These are phyloP conservation scores for Fusarium sp. DNA, from an alignment of 2,329 filamentous ascomycete species.

Conservation along the genomic window DNA sequence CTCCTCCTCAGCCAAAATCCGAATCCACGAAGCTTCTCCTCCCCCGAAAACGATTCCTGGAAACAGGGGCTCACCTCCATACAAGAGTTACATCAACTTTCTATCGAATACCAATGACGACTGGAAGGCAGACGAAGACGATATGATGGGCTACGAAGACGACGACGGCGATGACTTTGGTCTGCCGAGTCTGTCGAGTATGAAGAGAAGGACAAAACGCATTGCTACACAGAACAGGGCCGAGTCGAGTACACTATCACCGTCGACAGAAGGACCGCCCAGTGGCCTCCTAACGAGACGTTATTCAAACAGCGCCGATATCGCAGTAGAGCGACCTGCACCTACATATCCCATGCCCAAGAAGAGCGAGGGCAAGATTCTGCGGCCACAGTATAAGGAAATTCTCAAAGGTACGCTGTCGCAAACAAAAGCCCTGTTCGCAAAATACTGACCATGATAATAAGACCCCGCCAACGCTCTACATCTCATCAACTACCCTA, in stretches of 20 bases:
- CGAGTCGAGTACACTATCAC: constrained; percentile 51
- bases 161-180: constrained; percentile 96
- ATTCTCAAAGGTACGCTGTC: constrained; percentile 75
- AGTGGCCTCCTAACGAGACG: constrained; percentile 62
- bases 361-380: constrained; percentile 92
- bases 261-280: constrained; percentile 54
- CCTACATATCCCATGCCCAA: constrained; percentile 88
- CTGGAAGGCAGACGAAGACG: constrained; percentile 82
- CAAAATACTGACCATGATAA: constrained; percentile 30
- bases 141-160: constrained; percentile 83
- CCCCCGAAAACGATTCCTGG: constrained; percentile 66
- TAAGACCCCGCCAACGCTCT: constrained; percentile 89
- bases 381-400: constrained; percentile 97
- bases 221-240: constrained; percentile 60
- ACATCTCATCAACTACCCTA: constrained; percentile 90
- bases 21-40: constrained; percentile 66
- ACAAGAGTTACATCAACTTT: constrained; percentile 83
- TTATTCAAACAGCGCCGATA: constrained; percentile 90
- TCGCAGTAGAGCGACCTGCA: constrained; percentile 87
- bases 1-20: constrained; percentile 65
- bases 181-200: constrained; percentile 89
- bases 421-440: not conserved
- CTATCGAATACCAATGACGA: constrained; percentile 85
- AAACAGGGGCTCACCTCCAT: constrained; percentile 69
- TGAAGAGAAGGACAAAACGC: constrained; percentile 78